Evolutionary conservation across 1,284 basidiomycete genomes (phyloP).

Genomic region (Chiua sp.): DNA sequence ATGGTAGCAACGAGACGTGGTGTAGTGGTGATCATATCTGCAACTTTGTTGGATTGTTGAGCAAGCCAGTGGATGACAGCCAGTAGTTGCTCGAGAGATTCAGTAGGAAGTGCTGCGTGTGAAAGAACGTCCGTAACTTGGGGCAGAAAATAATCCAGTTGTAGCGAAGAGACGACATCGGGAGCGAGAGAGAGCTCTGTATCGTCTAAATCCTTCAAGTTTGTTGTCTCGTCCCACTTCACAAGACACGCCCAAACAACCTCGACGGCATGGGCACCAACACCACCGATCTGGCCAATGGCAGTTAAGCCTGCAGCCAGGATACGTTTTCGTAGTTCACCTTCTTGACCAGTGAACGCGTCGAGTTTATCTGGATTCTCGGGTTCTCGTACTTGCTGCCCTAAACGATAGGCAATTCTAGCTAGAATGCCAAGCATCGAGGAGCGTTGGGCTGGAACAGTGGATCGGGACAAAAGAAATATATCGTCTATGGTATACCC

Average conservation of each 20-base stretch:
- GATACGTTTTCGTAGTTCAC: constrained; percentile 54
- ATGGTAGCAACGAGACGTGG: constrained; percentile 60
- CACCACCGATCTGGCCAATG: constrained; percentile 66
- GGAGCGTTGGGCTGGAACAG: constrained; percentile 83
- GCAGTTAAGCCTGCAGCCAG: constrained; percentile 69
- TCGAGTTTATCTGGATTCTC: constrained; percentile 37
- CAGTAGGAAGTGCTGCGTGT: constrained; percentile 49
- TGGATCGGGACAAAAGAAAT: constrained; percentile 82
- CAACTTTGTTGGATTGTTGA: constrained; percentile 58
- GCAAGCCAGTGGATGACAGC: constrained; percentile 67
- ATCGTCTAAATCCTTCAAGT: constrained; percentile 47
- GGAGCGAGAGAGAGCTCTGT: constrained; percentile 44
- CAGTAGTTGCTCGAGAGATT: constrained; percentile 64
- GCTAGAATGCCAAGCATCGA: constrained; percentile 81
- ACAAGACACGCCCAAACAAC: constrained; percentile 74
- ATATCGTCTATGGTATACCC: constrained; percentile 92
- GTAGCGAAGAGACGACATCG: constrained; percentile 50
- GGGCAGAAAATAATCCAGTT: constrained; percentile 59
- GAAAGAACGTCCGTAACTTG: constrained; percentile 49
- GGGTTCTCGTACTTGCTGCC: constrained; percentile 32
- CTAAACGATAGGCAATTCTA: constrained; percentile 57
- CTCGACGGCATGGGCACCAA: constrained; percentile 70
- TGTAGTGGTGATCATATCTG: constrained; percentile 58
- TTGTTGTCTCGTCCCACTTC: constrained; percentile 56
- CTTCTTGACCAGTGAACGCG: constrained; percentile 54